Base-by-base conservation (phyloP, 140 eudicot genomes). In the Bidens hawaiensis region DNA sequence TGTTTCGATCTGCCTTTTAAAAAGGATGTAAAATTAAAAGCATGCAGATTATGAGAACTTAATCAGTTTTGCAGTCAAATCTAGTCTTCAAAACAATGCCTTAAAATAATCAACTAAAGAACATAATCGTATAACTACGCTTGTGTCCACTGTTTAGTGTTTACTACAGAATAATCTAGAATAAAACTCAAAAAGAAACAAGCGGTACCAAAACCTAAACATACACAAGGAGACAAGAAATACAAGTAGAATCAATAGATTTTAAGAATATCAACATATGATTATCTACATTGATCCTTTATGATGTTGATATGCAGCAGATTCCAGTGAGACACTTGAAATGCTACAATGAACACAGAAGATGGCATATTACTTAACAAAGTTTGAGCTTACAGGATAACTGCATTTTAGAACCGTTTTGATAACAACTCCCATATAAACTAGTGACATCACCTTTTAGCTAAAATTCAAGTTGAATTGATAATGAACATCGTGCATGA, bases 1-100 rank as follows among this genome's bases (percentile, higher is more conserved):
- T 82, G 87, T 93, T 87, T 93, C 95, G 99, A 82, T 93, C 99
- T 93, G 99, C 99, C 99, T 93, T 93, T 93, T 82, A 83, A 78
- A 80, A 83, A 77, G 78, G 74, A 85, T 17, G 79, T 56, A 65
- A 77, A 58, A 78, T 85, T 80, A 79, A 76, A 82, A 62, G 72
- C 72, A 70, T 33, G 62, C 28, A 62, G 48, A 75, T 43, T 45
- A 64, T 50, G 53, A 62, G 56, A 76, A 79, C 54, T 56, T 52
- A 12, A 47, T 53, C 47, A 61, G 18, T 16, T 51, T n/a, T 17
- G 43, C 8, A 40, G 49, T 55, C 30, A 43, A 19, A 62, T 13
- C 40, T n/a, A 6, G 54, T 38, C 61, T 28, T 56, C 38, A 36
- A 51, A 41, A 24, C 38, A 17, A 52, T 19, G 71, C 56, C 18